Evolutionary conservation across 805 yeast genomes (phyloP), one percentile per base, ranked within the genome.

Genomic region (Teunomyces atbi): DNA sequence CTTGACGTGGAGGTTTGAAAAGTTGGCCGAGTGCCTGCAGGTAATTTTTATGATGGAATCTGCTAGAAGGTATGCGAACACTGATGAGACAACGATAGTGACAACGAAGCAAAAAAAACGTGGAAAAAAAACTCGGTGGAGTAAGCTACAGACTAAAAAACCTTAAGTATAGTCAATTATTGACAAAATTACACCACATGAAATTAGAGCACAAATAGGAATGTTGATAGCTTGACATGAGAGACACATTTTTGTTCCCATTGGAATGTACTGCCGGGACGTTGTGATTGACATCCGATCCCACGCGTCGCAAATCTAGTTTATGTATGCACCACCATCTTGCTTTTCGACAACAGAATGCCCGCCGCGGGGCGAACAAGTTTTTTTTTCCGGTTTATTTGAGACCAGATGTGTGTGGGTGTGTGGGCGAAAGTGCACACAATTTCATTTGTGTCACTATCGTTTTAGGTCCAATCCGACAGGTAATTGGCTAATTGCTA

Each of bases 1-100:
- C 42, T 36, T 36, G 39, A 36, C 39, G 39, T 36, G 39, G 39
- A 36, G 39, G 39, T 36, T 36, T 36, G 39, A 36, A 36, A 36
- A 36, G 23, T 36, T 13, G 28, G 23, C 18, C 13, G 5, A 11
- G 16, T 20, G 27, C 15, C 39, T 36, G 39, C 39, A 36, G 27
- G 28, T 10, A n/a, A 13, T 12, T 30, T 13, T 6, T 26, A 21
- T 26, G 18, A 12, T 36, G 23, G 39, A 36, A 36, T 18, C 21
- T 36, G 28, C 28, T 19, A 36, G 39, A 36, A 36, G 26, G 39
- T 28, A 36, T 40, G 35, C 34, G 34, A 28, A 40, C 28, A 13
- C 26, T 15, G 4, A 23, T 15, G 10, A 13, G 33, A 15, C 33
- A 2, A 8, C 18, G 10, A 13, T 7, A 30, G 11, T 29, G 13